Conservation (phyloP, 371 early-diverging fungal species). For the Gilbertella persicaria region DNA sequence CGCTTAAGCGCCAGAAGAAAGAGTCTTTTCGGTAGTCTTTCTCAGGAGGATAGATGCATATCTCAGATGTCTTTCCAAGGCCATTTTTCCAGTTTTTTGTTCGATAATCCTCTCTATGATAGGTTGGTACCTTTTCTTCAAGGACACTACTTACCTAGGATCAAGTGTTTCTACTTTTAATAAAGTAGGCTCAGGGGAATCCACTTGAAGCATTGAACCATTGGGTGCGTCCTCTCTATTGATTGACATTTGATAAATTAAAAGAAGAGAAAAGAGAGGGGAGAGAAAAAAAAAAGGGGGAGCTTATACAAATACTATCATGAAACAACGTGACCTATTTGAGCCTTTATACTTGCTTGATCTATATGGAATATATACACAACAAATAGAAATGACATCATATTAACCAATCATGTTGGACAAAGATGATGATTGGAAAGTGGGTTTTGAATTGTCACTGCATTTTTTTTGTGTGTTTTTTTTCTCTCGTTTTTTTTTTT, state of each 20-base stretch:
- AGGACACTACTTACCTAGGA: conserved; percentile 16
- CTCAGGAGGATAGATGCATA: conserved; percentile 59
- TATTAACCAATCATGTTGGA: background rate
- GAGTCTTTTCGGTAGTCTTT: conserved; percentile 52
- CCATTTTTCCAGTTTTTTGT: conserved; percentile 72
- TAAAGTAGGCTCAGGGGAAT: conserved; percentile 26
- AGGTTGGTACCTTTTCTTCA: background rate
- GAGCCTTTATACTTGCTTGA: background rate
- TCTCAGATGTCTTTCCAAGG: conserved; percentile 63
- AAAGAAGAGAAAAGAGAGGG: conserved; percentile 5
- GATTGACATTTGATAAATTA: conserved; percentile 5
- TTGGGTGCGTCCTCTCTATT: conserved; percentile 10
- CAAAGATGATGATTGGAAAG: background rate
- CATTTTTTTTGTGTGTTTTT: conserved; percentile 6
- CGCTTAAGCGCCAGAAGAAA: conserved; percentile 67
- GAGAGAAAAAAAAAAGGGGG: background rate
- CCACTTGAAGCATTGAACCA: conserved; percentile 22
- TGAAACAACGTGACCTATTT: background rate
- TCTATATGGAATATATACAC: background rate
- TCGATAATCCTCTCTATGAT: conserved; percentile 30
- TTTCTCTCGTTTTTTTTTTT: conserved; percentile 5
- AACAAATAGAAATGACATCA: background rate
- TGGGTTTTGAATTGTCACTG: background rate
- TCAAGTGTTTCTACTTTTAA: conserved; percentile 20
- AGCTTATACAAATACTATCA: background rate